Evolutionary conservation across 768 basidiomycete genomes (phyloP).

Genomic region (Ramaria sp.): DNA sequence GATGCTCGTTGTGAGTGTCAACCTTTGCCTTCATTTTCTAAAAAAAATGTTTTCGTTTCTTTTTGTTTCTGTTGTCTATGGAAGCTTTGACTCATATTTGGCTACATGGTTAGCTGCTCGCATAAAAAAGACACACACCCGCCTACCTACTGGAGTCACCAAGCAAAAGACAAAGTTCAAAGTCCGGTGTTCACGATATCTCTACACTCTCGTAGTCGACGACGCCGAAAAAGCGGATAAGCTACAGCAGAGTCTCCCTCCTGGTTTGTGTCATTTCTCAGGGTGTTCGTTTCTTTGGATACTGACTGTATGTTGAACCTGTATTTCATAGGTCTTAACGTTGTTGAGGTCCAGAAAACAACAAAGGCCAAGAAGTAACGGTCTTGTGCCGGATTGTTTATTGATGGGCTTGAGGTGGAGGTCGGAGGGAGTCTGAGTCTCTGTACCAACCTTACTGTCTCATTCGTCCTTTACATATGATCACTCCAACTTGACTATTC

Average conservation of each 20-base stretch:
- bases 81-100: neutral
- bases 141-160: slow-evolving; percentile 38
- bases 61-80: neutral
- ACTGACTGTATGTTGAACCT: neutral
- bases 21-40: neutral
- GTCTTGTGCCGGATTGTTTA: neutral
- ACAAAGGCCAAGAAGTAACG: slow-evolving; percentile 63
- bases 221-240: slow-evolving; percentile 99
- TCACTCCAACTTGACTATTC: no score
- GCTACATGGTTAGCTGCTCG: slow-evolving; percentile 58
- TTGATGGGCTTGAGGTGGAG: neutral
- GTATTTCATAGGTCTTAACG: slow-evolving; percentile 45
- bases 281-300: neutral
- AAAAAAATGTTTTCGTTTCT: slow-evolving; percentile 7
- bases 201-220: slow-evolving; percentile 93
- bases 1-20: slow-evolving; percentile 81
- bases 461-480: no score
- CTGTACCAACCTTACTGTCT: no score
- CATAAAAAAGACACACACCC: slow-evolving; percentile 88
- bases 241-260: slow-evolving; percentile 88
- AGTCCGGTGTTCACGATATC: slow-evolving; percentile 90
- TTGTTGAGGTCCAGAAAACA: slow-evolving; percentile 60
- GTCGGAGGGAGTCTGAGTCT: neutral
- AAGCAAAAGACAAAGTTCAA: slow-evolving; percentile 95
- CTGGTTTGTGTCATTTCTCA: slow-evolving; percentile 48